phyloP scores from a whole-genome alignment of 1,284 basidiomycete species.

The Moniliella sp. region DNA sequence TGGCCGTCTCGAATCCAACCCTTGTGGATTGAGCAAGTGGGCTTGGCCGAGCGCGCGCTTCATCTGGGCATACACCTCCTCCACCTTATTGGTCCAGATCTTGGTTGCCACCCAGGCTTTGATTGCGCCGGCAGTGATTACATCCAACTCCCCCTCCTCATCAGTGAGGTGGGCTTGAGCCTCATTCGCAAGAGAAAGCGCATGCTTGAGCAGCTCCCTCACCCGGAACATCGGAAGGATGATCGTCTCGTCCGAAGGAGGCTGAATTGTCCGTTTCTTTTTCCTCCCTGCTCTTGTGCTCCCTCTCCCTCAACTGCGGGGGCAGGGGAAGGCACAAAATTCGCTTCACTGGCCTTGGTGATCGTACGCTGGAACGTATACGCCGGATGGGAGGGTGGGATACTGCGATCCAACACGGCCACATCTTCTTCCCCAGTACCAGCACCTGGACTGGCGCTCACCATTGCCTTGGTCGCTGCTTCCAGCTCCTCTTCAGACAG shows the following conservation, averaged over 20 bases:
- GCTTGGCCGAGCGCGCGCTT: background rate
- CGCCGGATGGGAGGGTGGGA: conserved; percentile 47
- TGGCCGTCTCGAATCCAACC: background rate
- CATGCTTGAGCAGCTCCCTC: background rate
- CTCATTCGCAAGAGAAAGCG: background rate
- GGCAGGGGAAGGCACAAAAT: background rate
- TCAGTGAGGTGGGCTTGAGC: background rate
- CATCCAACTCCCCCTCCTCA: background rate
- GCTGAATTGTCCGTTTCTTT: background rate
- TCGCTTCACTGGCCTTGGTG: conserved; percentile 36
- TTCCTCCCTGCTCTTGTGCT: background rate
- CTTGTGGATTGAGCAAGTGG: background rate
- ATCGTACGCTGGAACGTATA: conserved; percentile 49
- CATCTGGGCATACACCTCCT: background rate
- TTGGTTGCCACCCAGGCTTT: background rate
- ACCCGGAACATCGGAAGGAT: background rate
- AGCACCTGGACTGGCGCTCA: conserved; percentile 11
- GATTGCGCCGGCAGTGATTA: background rate
- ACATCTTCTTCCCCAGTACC: conserved; percentile 35
- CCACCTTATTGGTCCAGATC: background rate
- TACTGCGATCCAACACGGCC: conserved; percentile 38
- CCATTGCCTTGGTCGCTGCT: conserved; percentile 5
- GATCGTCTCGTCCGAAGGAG: conserved; percentile 40
- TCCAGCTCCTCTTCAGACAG: conserved; percentile 42
- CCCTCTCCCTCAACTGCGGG: background rate